Base-by-base conservation (phyloP, 495 filamentous ascomycete genomes). In the Neurospora sp. region DNA sequence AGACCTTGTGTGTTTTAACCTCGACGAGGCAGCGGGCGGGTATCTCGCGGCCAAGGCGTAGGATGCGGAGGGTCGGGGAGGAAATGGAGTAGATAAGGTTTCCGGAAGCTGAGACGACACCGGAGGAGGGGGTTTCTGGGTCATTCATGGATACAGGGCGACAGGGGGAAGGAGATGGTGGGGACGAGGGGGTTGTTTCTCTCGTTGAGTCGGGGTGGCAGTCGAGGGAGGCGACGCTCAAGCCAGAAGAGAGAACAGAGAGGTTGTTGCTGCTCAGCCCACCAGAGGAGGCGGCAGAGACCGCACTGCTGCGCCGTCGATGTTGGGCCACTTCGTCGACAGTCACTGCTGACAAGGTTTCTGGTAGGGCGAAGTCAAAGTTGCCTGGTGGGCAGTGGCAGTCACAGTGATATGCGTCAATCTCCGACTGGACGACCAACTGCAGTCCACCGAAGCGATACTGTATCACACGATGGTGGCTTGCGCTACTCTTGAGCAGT, bases 391-490 rank as follows among this genome's bases (percentile, higher is more conserved):
- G 69, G 40, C 75, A 48, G 68, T 72, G 37, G 71, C 73, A 73
- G 18, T 44, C 68, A 59, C 77, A 79, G 69, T 72, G 70, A 53
- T 76, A 77, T 0, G 48, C 78, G 20, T 80, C 78, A 0, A 77
- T 75, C 48, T 80, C 78, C 46, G 73, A 74, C 71, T 80, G 78
- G 0, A 80, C 72, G 3, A 78, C 68, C 10, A 69, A 72, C 14
- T 70, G 70, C 53, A 80, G 38, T 5, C 73, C 75, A 5, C 69
- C 75, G 38, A 80, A 76, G 31, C 31, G 7, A 68, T 78, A 80
- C 2, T 73, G 27, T n/a, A 77, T 72, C 0, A 80, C 78, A 5
- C 75, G 75, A 48, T 80, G 77, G 53, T 80, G 78, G 61, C 76
- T 79, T 7, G 70, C 40, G 70, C 76, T 78, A 20, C n/a, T 4